Conservation (phyloP, 2,329 filamentous ascomycete species). For the Fusarium nodosum region DNA sequence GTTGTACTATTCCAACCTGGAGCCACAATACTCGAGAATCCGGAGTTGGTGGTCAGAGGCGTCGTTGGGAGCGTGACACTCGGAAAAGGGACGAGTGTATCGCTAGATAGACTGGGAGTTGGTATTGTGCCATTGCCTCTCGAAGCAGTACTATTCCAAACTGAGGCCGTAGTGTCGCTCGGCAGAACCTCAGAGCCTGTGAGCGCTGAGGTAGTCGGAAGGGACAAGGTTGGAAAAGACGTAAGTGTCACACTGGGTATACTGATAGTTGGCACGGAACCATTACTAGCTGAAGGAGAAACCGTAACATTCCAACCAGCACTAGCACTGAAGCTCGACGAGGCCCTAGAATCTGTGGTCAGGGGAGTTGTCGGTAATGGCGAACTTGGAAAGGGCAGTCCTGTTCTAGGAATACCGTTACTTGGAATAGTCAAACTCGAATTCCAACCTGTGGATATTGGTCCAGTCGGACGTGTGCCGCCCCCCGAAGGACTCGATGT, state of each 20-base stretch:
- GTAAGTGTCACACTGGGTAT: slow-evolving; percentile 10
- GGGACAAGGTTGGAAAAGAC: not conserved
- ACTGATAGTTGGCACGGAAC: slow-evolving; percentile 7
- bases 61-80: not conserved
- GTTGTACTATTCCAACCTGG: slow-evolving; percentile 20
- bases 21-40: not conserved
- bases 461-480: slow-evolving; percentile 26
- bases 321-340: not conserved
- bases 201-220: not conserved
- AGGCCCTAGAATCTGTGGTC: not conserved
- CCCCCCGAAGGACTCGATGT: slow-evolving; percentile 21
- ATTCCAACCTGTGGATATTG: slow-evolving; percentile 28
- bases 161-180: not conserved
- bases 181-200: not conserved
- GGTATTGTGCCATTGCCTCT: not conserved
- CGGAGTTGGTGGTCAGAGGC: not conserved
- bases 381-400: not conserved
- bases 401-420: slow-evolving; percentile 8
- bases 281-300: not conserved
- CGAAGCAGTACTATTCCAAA: slow-evolving; percentile 7
- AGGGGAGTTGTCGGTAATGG: not conserved
- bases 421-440: slow-evolving; percentile 28
- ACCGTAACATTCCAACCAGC: slow-evolving; percentile 17
- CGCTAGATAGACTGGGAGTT: not conserved
- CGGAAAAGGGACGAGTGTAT: not conserved